Evolutionary conservation across 2,329 filamentous ascomycete genomes (phyloP).

Genomic region (Fusarium veterinarium): DNA sequence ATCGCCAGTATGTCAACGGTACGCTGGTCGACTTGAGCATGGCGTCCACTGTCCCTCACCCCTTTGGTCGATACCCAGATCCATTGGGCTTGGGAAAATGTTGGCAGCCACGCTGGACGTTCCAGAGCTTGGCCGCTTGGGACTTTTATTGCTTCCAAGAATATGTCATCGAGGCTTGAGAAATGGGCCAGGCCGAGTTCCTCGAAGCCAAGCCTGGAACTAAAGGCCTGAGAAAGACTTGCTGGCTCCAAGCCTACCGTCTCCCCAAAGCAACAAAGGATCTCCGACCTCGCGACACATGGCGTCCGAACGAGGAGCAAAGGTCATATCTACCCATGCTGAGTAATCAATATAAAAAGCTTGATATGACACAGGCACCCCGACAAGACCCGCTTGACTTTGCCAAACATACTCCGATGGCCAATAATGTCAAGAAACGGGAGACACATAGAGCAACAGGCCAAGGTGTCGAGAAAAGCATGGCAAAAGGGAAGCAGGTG

Average conservation of each 20-base stretch:
- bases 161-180: neutral
- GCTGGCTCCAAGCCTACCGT: neutral
- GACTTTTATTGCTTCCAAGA: constrained; percentile 1
- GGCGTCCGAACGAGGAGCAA: fast-evolving
- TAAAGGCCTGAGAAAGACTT: neutral
- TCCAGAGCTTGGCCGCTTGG: constrained; percentile 10
- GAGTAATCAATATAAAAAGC: fast-evolving
- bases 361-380: neutral
- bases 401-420: neutral
- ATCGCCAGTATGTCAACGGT: constrained; percentile 14
- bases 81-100: neutral
- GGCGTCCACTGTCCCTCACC: neutral
- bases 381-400: constrained; percentile 11
- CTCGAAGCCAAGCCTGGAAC: neutral
- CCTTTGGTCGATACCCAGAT: neutral
- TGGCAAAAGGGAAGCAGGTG: neutral
- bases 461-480: neutral
- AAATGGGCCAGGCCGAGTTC: neutral
- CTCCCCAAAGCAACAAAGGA: fast-evolving
- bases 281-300: fast-evolving
- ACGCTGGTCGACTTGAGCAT: constrained; percentile 9
- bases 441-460: neutral
- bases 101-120: constrained; percentile 5
- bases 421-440: neutral
- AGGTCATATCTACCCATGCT: neutral